phyloP scores from a whole-genome alignment of 2,329 filamentous ascomycete species.

The Emydomyces testavorans region DNA sequence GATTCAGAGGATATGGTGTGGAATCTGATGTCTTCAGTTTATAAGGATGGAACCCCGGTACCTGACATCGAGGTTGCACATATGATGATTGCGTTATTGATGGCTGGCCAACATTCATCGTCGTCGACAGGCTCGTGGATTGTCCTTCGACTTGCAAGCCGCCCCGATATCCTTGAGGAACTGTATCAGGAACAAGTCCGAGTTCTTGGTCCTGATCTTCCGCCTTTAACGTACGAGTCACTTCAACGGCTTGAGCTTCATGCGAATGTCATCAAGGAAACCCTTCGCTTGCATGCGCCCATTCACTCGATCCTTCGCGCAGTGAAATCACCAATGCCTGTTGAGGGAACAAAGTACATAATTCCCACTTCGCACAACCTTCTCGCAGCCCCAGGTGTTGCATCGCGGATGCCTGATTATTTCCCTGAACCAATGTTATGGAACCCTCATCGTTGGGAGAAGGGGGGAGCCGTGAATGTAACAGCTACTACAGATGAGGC shows the following conservation, averaged over 20 bases:
- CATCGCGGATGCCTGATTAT: slow-evolving; percentile 56
- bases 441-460: slow-evolving; percentile 87
- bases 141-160: slow-evolving; percentile 64
- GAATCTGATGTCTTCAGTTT: slow-evolving; percentile 73
- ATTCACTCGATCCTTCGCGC: slow-evolving; percentile 93
- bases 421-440: slow-evolving; percentile 75
- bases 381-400: slow-evolving; percentile 74
- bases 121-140: slow-evolving; percentile 79
- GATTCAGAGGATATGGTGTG: slow-evolving; percentile 70
- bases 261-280: slow-evolving; percentile 79
- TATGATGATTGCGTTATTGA: slow-evolving; percentile 88
- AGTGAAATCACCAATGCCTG: slow-evolving; percentile 75
- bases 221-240: slow-evolving; percentile 63
- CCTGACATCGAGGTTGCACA: slow-evolving; percentile 77
- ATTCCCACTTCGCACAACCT: slow-evolving; percentile 72
- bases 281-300: slow-evolving; percentile 76
- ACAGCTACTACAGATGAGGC: slow-evolving; percentile 39
- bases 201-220: slow-evolving; percentile 61
- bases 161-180: slow-evolving; percentile 69
- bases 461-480: slow-evolving; percentile 39
- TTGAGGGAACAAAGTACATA: slow-evolving; percentile 70
- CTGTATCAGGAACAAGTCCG: slow-evolving; percentile 71
- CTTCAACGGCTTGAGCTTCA: slow-evolving; percentile 70
- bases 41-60: slow-evolving; percentile 70
- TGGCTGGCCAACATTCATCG: slow-evolving; percentile 85